A percentile compares a stretch with the other conserved stretches of the same genome.
Conservation (phyloP, 2,329 filamentous ascomycete genomes). For the Aciculosporium take region DNA sequence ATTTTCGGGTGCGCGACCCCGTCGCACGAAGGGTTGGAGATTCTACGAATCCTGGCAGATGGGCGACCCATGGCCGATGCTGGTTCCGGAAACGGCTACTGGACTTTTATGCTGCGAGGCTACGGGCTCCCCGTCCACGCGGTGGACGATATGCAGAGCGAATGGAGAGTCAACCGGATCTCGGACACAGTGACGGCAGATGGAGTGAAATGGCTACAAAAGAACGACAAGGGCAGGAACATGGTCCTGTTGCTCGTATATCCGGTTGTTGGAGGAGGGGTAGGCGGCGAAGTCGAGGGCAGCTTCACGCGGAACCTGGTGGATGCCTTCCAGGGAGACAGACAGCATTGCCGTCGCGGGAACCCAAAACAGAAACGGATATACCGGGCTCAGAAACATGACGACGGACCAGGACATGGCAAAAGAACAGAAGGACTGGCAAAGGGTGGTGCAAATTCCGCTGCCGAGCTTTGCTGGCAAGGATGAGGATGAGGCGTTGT, state of each 20-base stretch:
- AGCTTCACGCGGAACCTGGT: constrained; percentile 51
- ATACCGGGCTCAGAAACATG: constrained; percentile 51
- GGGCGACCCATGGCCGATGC: constrained; percentile 46
- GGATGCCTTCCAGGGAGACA: constrained; percentile 43
- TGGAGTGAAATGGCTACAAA: constrained; percentile 42
- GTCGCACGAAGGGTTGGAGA: constrained; percentile 47
- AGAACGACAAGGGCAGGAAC: constrained; percentile 33
- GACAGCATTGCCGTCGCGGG: constrained; percentile 57
- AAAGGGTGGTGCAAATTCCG: constrained; percentile 47
- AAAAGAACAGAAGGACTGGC: constrained; percentile 41
- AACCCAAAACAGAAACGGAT: constrained; percentile 61
- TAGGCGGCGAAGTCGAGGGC: constrained; percentile 46
- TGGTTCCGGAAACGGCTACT: constrained; percentile 62
- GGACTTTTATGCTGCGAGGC: constrained; percentile 54
- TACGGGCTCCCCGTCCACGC: constrained; percentile 41
- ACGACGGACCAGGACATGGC: constrained; percentile 55
- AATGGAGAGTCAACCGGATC: constrained; percentile 57
- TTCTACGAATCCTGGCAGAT: constrained; percentile 42
- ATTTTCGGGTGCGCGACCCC: constrained; percentile 64
- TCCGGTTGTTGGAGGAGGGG: constrained; percentile 49
- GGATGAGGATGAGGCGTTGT: constrained; percentile 65
- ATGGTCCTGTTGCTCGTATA: constrained; percentile 57
- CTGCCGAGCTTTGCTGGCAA: constrained; percentile 64
- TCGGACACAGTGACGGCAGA: constrained; percentile 49
- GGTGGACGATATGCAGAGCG: constrained; percentile 53